Base-by-base conservation (phyloP, 1,284 basidiomycete species). In the Chiua sp. region DNA sequence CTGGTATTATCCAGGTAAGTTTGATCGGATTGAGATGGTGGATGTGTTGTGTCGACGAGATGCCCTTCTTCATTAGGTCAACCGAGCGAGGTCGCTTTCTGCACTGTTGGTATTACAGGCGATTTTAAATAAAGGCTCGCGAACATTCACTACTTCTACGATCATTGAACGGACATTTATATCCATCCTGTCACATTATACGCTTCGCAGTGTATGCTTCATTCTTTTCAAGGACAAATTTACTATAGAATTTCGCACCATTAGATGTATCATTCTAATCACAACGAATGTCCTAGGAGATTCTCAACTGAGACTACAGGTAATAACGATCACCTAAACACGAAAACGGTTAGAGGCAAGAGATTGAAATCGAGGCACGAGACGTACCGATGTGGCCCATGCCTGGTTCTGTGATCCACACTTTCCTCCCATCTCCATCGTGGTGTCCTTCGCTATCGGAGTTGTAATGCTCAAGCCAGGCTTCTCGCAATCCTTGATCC, bases 331-430 rank as follows among this genome's bases (percentile, higher is more conserved):
- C 81, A 16, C 82, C 82, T 83, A 37, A 50, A 49, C 46, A 51
- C 56, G 11, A 46, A 56, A 59, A 20, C 44, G 33, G 46, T 66
- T 37, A 60, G 55, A 63, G 44, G 7, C 20, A 39, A 5, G 53
- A 48, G 49, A n/a, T 5, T 11, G 8, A n/a, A 10, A 23, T 13
- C 57, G 56, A 56, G 39, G 42, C 42, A 23, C 26, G 42, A 28
- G 46, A 59, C 84, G 54, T 63, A 88, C 91, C 91, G 59, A 93
- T 92, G 60, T 92, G 89, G 3, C 91, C 91, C 84, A 93, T 90
- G 10, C 91, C 91, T 50, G 91, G 91, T 63, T 91, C 83, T 76
- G 92, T 85, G 16, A 89, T 79, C 90, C 91, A 93, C 22, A 87
- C 83, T 68, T 87, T 88, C 50, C 83, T 79, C 18, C 86, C 84